Evolutionary conservation across 345 rosid genomes (phyloP).

Genomic region (Aquilaria malaccensis): DNA sequence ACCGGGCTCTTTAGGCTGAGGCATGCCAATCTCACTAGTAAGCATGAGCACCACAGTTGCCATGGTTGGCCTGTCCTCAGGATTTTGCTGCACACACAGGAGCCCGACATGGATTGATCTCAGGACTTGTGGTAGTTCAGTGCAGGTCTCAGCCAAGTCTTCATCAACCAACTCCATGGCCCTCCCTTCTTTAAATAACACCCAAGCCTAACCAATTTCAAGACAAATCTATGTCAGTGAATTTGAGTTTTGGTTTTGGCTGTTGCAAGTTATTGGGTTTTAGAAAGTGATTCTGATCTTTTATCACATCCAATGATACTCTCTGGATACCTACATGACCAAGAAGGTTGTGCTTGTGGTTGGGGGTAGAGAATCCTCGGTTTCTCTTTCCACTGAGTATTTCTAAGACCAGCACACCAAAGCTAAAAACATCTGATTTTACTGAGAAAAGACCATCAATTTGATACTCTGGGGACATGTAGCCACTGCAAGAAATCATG

Average conservation of each 20-base stretch:
- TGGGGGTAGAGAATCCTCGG: background rate
- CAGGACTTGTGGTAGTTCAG: background rate
- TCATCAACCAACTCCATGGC: slow-evolving; percentile 3
- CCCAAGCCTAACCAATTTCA: slow-evolving; percentile 5
- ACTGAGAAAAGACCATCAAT: slow-evolving; percentile 20
- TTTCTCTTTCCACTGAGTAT: slow-evolving; percentile 16
- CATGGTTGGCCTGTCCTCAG: slow-evolving; percentile 4
- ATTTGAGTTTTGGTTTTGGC: no score
- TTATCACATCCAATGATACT: background rate
- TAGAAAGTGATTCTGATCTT: background rate
- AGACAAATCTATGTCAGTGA: background rate
- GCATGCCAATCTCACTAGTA: background rate
- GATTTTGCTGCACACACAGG: background rate
- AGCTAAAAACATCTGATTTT: slow-evolving; percentile 31
- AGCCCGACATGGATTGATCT: slow-evolving; percentile 9
- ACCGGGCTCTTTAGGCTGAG: background rate
- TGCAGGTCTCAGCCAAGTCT: background rate
- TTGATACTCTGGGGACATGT: slow-evolving; percentile 27
- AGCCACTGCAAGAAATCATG: slow-evolving; percentile 15
- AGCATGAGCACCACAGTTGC: slow-evolving; percentile 3
- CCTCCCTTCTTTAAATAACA: slow-evolving; percentile 11
- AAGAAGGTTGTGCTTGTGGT: slow-evolving; percentile 18
- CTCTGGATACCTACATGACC: slow-evolving; percentile 13
- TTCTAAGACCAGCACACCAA: slow-evolving; percentile 25
- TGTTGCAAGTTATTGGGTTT: background rate